Percentiles rank a stretch among this genome's conserved stretches.
Conservation (phyloP, 345 rosid species). For the Aquilaria yunnanensis region DNA sequence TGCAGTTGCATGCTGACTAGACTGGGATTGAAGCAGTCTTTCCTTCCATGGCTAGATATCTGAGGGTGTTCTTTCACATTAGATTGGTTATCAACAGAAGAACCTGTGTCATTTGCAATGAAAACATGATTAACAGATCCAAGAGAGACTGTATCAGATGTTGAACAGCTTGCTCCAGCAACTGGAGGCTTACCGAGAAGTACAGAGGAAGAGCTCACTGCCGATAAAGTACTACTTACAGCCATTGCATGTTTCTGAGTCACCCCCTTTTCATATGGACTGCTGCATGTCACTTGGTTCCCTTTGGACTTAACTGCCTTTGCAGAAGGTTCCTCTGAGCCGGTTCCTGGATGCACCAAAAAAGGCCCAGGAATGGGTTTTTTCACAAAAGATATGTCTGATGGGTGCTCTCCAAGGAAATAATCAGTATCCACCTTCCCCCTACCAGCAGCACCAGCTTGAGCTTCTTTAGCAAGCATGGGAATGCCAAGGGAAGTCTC, state of each 20-base stretch:
- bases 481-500: slow-evolving; percentile 24
- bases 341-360: slow-evolving; percentile 25
- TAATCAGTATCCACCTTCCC: slow-evolving; percentile 21
- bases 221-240: slow-evolving; percentile 12
- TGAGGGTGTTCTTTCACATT: slow-evolving; percentile 28
- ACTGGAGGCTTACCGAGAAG: slow-evolving; percentile 21
- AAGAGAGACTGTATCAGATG: slow-evolving; percentile 6
- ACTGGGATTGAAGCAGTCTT: slow-evolving; percentile 29
- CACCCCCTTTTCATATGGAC: slow-evolving; percentile 19
- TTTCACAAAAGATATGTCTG: slow-evolving; percentile 24
- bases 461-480: slow-evolving; percentile 22
- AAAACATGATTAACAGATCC: slow-evolving; percentile 9
- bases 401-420: slow-evolving; percentile 26
- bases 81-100: slow-evolving; percentile 11
- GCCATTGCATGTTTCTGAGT: slow-evolving; percentile 14
- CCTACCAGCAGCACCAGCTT: slow-evolving; percentile 22
- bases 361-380: slow-evolving; percentile 27
- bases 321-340: slow-evolving; percentile 25
- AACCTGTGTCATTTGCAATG: slow-evolving; percentile 13
- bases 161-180: slow-evolving; percentile 15
- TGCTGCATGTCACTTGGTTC: slow-evolving; percentile 22
- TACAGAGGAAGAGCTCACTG: slow-evolving; percentile 21
- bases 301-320: slow-evolving; percentile 21
- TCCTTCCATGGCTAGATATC: slow-evolving; percentile 18
- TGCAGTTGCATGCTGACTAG: slow-evolving; percentile 24